These are phyloP conservation scores for Gossypium ekmanianum DNA, from an alignment of 345 rosid species.

Conservation along the genomic window DNA sequence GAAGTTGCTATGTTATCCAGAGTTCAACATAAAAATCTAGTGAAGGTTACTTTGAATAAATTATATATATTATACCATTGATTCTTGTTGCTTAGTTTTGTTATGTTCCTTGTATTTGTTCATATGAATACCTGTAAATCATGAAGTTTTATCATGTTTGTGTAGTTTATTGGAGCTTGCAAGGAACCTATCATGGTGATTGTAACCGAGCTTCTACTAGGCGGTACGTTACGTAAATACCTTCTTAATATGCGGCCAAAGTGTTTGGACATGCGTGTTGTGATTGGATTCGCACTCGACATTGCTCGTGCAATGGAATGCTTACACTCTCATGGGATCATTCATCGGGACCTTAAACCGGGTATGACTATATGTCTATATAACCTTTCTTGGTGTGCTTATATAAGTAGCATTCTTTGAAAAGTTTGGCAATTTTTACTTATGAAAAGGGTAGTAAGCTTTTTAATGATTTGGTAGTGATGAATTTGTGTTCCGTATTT, in stretches of 20 bases:
- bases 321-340: constrained; percentile 91
- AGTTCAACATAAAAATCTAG: constrained; percentile 89
- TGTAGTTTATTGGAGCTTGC: constrained; percentile 94
- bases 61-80: neutral
- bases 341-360: constrained; percentile 96
- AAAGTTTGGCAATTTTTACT: neutral
- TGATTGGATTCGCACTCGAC: constrained; percentile 83
- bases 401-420: neutral
- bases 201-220: constrained; percentile 82
- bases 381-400: neutral
- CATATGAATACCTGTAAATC: neutral
- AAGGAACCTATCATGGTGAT: constrained; percentile 95
- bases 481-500: neutral
- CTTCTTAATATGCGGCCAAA: constrained; percentile 65
- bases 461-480: neutral
- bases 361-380: constrained; percentile 38
- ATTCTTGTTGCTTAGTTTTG: neutral
- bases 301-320: constrained; percentile 99
- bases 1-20: constrained; percentile 86
- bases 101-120: neutral
- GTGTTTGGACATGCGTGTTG: constrained; percentile 61
- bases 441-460: neutral
- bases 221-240: constrained; percentile 87
- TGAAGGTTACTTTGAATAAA: constrained; percentile 53
- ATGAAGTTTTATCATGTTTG: neutral